Conservation (phyloP, 176 grass and related monocot species). For the Hsuehochloa calcarea region DNA sequence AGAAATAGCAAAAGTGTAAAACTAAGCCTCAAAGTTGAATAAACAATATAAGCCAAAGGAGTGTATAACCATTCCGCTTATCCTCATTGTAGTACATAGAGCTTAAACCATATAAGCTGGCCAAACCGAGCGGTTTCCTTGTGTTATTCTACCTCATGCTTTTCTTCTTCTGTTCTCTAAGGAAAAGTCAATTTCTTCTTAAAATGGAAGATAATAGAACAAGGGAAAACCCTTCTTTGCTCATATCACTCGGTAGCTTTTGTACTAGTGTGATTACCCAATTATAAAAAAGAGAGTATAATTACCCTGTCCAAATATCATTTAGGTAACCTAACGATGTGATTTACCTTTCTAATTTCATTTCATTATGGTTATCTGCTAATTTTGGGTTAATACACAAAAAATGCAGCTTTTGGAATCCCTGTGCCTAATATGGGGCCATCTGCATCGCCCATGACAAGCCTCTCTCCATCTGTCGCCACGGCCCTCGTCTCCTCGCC, state of each 20-base stretch:
- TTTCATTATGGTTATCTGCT: background rate
- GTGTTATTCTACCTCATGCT: background rate
- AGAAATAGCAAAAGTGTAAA: background rate
- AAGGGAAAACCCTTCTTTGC: background rate
- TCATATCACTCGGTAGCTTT: background rate
- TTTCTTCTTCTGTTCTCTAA: background rate
- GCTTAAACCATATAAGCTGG: too few relatives aligned
- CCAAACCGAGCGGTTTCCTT: too few relatives aligned
- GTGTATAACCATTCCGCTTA: background rate
- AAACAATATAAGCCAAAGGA: background rate
- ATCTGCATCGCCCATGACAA: slow-evolving; percentile 37
- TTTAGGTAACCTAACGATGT: background rate
- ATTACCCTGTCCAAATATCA: background rate
- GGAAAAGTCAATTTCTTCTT: background rate
- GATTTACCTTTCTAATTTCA: background rate
- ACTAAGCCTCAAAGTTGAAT: too few relatives aligned
- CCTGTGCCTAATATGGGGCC: slow-evolving; percentile 42
- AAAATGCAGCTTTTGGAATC: slow-evolving; percentile 57
- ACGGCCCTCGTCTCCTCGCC: too few relatives aligned
- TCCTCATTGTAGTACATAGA: background rate
- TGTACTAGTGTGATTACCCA: background rate
- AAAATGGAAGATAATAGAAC: background rate
- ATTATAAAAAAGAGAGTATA: background rate
- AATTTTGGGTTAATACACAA: background rate
- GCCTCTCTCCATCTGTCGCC: slow-evolving; percentile 35